phyloP scores from a whole-genome alignment of 2,329 filamentous ascomycete species.

The Colletotrichum sp. region DNA sequence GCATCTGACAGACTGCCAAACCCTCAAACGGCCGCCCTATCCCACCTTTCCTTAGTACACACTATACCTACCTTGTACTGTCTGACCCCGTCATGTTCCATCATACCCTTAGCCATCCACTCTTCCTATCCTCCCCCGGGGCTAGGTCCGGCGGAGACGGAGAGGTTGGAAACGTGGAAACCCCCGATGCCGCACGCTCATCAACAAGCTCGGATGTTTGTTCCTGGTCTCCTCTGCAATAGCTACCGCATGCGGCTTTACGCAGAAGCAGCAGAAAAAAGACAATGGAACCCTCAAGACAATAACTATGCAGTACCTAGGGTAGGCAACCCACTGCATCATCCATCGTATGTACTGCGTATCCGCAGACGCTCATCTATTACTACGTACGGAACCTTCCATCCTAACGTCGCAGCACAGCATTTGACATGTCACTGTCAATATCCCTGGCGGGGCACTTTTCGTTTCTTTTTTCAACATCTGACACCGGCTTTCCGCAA shows the following conservation, averaged over 20 bases:
- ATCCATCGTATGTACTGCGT: not conserved
- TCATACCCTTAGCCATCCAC: not conserved
- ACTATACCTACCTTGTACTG: not conserved
- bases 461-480: conserved; percentile 1
- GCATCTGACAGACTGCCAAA: not conserved
- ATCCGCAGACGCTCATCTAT: not conserved
- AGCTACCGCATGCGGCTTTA: not conserved
- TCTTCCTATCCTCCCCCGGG: not conserved
- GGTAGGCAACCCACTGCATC: not conserved
- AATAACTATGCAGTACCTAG: not conserved
- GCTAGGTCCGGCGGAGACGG: not conserved
- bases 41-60: not conserved
- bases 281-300: not conserved
- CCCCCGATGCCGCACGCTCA: conserved; percentile 7
- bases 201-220: not conserved
- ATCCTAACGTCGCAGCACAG: not conserved
- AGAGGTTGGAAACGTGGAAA: not conserved
- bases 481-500: conserved; percentile 12
- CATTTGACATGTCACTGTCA: conserved; percentile 9
- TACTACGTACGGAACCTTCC: not conserved
- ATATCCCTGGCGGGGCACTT: not conserved
- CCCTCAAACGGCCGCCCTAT: not conserved
- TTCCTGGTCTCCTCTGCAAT: not conserved
- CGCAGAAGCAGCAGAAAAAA: not conserved
- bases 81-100: not conserved